Evolutionary conservation across 2,329 filamentous ascomycete genomes (phyloP).

Genomic region (Sclerotinia sclerotiorum): DNA sequence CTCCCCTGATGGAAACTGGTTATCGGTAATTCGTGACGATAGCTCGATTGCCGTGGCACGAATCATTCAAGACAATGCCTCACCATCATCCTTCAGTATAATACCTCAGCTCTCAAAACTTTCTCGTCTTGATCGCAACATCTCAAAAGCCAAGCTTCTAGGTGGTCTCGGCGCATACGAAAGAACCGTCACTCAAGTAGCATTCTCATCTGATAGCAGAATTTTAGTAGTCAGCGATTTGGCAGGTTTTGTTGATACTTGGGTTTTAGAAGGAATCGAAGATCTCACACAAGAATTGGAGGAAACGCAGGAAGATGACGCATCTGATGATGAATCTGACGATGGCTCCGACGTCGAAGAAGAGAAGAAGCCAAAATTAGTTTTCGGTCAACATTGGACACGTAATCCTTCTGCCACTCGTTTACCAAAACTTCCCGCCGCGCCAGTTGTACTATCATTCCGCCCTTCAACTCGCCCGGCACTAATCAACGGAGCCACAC

Average conservation of each 20-base stretch:
- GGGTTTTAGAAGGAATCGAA: constrained; percentile 65
- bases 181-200: constrained; percentile 68
- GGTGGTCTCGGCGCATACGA: constrained; percentile 75
- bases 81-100: constrained; percentile 45
- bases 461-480: constrained; percentile 44
- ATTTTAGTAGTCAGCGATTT: constrained; percentile 79
- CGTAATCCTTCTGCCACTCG: constrained; percentile 68
- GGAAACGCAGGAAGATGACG: constrained; percentile 41
- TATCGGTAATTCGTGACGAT: constrained; percentile 63
- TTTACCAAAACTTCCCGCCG: constrained; percentile 66
- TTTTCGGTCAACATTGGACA: constrained; percentile 69
- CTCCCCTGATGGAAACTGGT: constrained; percentile 69
- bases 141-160: constrained; percentile 56
- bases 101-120: constrained; percentile 50
- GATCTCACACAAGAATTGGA: constrained; percentile 46
- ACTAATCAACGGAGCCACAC: constrained; percentile 46
- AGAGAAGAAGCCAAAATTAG: constrained; percentile 47
- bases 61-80: constrained; percentile 43
- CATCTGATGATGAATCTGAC: constrained; percentile 42
- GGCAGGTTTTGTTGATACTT: constrained; percentile 83
- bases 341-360: constrained; percentile 47
- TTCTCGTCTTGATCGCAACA: constrained; percentile 53
- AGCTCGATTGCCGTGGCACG: constrained; percentile 56
- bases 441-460: constrained; percentile 69
- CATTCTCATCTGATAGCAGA: constrained; percentile 78